Evolutionary conservation across 1,284 basidiomycete genomes (phyloP).

Genomic region (Leccinum pachyderme): DNA sequence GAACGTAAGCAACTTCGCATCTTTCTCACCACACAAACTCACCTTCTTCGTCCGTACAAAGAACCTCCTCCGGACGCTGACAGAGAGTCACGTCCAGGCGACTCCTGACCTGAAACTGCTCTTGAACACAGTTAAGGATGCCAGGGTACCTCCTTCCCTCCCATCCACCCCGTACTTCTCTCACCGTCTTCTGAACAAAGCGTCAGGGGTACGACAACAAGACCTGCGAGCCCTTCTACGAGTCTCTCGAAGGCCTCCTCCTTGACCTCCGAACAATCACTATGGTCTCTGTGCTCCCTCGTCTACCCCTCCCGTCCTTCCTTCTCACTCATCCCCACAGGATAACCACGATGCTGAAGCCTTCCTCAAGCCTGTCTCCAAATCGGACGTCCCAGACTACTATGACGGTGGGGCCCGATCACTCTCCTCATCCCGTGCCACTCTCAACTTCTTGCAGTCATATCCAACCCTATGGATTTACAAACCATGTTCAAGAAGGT

Average conservation of each 20-base stretch:
- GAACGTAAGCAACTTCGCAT: slow-evolving; percentile 18
- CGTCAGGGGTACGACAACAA: slow-evolving; percentile 65
- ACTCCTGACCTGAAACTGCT: slow-evolving; percentile 68
- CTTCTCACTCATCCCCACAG: slow-evolving; percentile 40
- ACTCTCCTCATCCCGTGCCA: slow-evolving; percentile 4
- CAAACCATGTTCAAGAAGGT: slow-evolving; percentile 91
- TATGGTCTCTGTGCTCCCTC: slow-evolving; percentile 51
- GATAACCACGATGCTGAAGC: slow-evolving; percentile 86
- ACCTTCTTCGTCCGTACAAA: slow-evolving; percentile 23
- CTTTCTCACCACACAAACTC: slow-evolving; percentile 2
- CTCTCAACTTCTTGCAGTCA: slow-evolving; percentile 50
- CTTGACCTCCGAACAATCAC: slow-evolving; percentile 78
- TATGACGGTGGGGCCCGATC: slow-evolving; percentile 64
- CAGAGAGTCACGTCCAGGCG: slow-evolving; percentile 60
- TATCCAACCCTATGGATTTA: slow-evolving; percentile 91
- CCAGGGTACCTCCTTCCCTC: slow-evolving; percentile 49
- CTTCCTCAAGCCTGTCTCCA: slow-evolving; percentile 87
- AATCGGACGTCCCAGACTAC: slow-evolving; percentile 86
- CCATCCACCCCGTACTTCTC: not conserved
- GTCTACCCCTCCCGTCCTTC: not conserved
- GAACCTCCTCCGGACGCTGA: slow-evolving; percentile 79
- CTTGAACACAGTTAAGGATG: slow-evolving; percentile 72
- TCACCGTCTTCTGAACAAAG: slow-evolving; percentile 33
- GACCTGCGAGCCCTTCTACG: slow-evolving; percentile 86
- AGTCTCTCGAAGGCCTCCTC: slow-evolving; percentile 85